Evolutionary conservation across 768 basidiomycete species (phyloP).

Genomic region (Collybia nuda): DNA sequence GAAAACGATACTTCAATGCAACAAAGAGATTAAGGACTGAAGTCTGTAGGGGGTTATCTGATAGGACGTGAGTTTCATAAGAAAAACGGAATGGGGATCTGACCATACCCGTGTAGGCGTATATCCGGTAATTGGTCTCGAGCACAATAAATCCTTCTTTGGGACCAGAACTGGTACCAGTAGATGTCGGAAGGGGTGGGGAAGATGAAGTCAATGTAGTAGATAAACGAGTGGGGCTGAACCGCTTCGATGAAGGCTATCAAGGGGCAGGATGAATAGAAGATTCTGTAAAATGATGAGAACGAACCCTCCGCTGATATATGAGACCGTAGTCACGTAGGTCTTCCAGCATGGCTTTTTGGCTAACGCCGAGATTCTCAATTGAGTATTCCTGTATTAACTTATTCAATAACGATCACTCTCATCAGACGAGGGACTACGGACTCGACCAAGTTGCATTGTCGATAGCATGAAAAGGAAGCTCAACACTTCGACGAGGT

Average conservation of each 20-base stretch:
- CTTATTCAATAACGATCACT: background rate
- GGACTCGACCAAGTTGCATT: constrained; percentile 89
- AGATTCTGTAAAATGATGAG: constrained; percentile 16
- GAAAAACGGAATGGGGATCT: constrained; percentile 18
- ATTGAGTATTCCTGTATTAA: constrained; percentile 80
- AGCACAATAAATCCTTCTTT: constrained; percentile 91
- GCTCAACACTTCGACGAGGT: constrained; percentile 88
- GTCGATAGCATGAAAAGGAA: constrained; percentile 98
- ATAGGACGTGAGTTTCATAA: constrained; percentile 13
- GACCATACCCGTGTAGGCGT: constrained; percentile 88
- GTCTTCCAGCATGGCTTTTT: constrained; percentile 87
- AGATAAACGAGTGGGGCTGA: constrained; percentile 92
- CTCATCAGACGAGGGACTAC: constrained; percentile 19
- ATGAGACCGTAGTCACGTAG: constrained; percentile 93
- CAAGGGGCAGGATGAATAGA: constrained; percentile 10
- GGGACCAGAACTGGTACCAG: constrained; percentile 54
- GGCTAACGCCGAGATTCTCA: constrained; percentile 74
- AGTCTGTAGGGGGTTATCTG: constrained; percentile 94
- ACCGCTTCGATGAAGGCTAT: constrained; percentile 73
- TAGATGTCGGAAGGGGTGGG: constrained; percentile 70
- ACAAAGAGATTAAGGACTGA: constrained; percentile 95
- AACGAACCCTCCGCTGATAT: constrained; percentile 75
- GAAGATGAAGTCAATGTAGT: constrained; percentile 93
- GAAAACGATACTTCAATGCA: constrained; percentile 89
- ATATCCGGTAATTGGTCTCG: constrained; percentile 97